Percentiles rank a stretch among this genome's conserved stretches.
Evolutionary conservation across 2,329 filamentous ascomycete genomes (phyloP).

Genomic region (Calonectria crousiana): DNA sequence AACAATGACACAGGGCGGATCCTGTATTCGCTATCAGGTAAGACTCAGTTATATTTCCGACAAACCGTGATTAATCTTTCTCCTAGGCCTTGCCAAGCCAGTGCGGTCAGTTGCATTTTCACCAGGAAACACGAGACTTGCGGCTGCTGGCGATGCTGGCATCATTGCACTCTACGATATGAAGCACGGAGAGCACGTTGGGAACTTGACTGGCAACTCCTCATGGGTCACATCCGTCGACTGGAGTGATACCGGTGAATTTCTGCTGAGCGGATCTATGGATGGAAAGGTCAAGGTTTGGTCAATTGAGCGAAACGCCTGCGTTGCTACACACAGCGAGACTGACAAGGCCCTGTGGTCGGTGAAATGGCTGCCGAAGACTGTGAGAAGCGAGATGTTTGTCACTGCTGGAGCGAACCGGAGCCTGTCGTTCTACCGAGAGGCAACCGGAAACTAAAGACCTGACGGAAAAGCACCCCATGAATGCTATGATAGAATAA

Average conservation of each 20-base stretch:
- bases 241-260: conserved; percentile 95
- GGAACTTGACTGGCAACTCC: conserved; percentile 81
- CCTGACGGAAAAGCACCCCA: neutral
- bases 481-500: neutral
- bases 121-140: conserved; percentile 84
- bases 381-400: conserved; percentile 76
- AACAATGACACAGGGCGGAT: conserved; percentile 90
- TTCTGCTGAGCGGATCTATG: conserved; percentile 86
- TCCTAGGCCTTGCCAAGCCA: conserved; percentile 82
- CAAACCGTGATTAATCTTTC: conserved; percentile 21
- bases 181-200: conserved; percentile 90
- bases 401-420: conserved; percentile 82
- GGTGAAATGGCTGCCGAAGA: conserved; percentile 85
- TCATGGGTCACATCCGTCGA: conserved; percentile 93
- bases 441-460: conserved; percentile 67
- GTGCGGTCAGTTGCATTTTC: conserved; percentile 90
- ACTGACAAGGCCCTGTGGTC: conserved; percentile 88
- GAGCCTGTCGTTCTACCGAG: conserved; percentile 85
- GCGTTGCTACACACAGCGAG: conserved; percentile 94
- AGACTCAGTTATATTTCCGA: conserved; percentile 33
- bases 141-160: conserved; percentile 89
- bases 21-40: conserved; percentile 85
- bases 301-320: conserved; percentile 85
- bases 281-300: conserved; percentile 97
- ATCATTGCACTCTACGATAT: conserved; percentile 95